Evolutionary conservation across 257 asterid genomes (phyloP), one percentile per base, ranked within the genome.

Genomic region (Capsicum baccatum): DNA sequence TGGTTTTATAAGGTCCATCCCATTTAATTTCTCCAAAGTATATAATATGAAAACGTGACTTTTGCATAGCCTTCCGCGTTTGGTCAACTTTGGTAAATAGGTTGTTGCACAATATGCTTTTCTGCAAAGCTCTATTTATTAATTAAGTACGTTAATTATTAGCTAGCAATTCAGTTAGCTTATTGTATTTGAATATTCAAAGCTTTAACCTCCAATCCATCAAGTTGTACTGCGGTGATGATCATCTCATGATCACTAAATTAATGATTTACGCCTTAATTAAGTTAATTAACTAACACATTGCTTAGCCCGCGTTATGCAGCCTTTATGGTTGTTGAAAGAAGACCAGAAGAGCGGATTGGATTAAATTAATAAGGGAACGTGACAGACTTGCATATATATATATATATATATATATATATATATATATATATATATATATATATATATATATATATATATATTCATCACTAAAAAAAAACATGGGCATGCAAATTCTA

Each of bases 61-160:
- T 52, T 54, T 76, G 6, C 8, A 14, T 52, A 26, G 21, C 81
- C 81, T 76, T 76, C 21, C 50, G 81, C 64, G 81, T 76, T 54
- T 76, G 9, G 81, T 76, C 64, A 76, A 76, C 63, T 47, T 73
- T 48, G 44, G 59, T 73, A 19, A 47, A 11, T 26, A 26, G 2
- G 15, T 76, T 26, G 56, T 44, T 70, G 54, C 4, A 8, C 56
- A 44, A 9, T 17, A 70, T 70, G 3, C 37, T 76, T 76, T 54
- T 35, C 63, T 76, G 47, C 8, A 21, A 5, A 21, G 14, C 52
- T 35, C 19, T 48, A 8, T 19, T 39, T 33, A 26, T 5, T 19
- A 6, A 74, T 1, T n/a, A 42, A 47, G 19, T 73, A 3, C 56
- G 58, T 47, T 26, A 26, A 26, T 26, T 73, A 9, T 50, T 50